phyloP scores from a whole-genome alignment of 2,329 filamentous ascomycete species.

The Epichloe sibirici region DNA sequence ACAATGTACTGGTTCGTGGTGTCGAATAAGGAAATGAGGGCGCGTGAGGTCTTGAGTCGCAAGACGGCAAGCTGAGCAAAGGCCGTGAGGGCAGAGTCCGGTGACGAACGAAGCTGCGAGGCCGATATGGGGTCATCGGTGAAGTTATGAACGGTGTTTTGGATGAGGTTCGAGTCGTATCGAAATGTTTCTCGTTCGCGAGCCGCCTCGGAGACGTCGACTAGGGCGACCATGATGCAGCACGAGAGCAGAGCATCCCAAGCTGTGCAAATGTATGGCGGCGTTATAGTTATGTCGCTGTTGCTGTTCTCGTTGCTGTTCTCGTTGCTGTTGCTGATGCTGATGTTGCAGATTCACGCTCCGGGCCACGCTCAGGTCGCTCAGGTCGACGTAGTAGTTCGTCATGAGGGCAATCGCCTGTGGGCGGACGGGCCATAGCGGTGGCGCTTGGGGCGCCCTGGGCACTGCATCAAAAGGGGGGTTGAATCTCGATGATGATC shows the following conservation, averaged over 20 bases:
- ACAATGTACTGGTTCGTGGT: conserved; percentile 31
- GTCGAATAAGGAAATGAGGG: conserved; percentile 36
- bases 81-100: conserved; percentile 27
- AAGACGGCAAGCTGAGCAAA: conserved; percentile 34
- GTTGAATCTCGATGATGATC: background rate
- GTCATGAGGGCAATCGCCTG: background rate
- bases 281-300: background rate
- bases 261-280: background rate
- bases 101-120: conserved; percentile 11
- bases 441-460: background rate
- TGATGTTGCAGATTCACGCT: background rate
- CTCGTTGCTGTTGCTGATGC: background rate
- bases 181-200: conserved; percentile 3
- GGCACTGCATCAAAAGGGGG: background rate
- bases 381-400: background rate
- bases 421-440: background rate
- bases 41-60: conserved; percentile 27
- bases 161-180: conserved; percentile 1
- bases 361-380: background rate
- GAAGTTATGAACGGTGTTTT: background rate
- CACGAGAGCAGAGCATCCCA: background rate
- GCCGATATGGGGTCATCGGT: background rate
- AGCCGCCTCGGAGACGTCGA: conserved; percentile 1
- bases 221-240: background rate
- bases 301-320: background rate